Evolutionary conservation across 768 basidiomycete genomes (phyloP), one percentile per base, ranked within the genome.

Genomic region (Boletus barrowsii): DNA sequence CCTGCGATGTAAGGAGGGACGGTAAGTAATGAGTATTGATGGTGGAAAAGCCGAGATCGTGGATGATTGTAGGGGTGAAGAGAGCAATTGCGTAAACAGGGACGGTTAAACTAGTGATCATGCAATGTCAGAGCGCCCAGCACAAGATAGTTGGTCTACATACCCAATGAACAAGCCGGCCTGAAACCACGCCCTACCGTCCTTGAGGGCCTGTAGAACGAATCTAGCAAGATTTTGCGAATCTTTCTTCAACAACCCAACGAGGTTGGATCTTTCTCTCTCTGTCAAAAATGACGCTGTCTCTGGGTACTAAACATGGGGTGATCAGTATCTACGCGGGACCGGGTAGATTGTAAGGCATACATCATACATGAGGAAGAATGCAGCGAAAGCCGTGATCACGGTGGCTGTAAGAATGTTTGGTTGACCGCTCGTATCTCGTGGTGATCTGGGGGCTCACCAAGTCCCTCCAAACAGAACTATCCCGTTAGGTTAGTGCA

Each of bases 361-460:
- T 26, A 79, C 80, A 65, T 84, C 82, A 53, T 83, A 67, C 71
- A 85, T 79, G 63, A 74, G 73, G 63, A 80, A 83, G 65, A 74
- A 83, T 20, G 67, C 56, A 2, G 13, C 33, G n/a, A 55, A 51
- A 15, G 69, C 69, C 13, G 56, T 29, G 11, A 67, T 3, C 13
- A 67, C 41, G 2, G 71, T 70, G 10, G 35, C 69, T 70, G 42
- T 10, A 26, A 39, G 14, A 48, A 47, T 4, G 22, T 37, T 24
- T 45, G 22, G 15, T 57, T 7, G 32, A 45, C 48, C 9, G 32
- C 14, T 33, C 15, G 14, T 11, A 43, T 7, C 14, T 42, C 29
- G 6, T n/a, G 3, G 14, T 9, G 24, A 48, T 30, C 20, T 10
- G 14, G 20, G 36, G 20, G 39, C 59, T 58, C 29, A 67, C 70